Evolutionary conservation across 495 filamentous ascomycete species (phyloP).

Genomic region (Polyplosphaeria fusca): DNA sequence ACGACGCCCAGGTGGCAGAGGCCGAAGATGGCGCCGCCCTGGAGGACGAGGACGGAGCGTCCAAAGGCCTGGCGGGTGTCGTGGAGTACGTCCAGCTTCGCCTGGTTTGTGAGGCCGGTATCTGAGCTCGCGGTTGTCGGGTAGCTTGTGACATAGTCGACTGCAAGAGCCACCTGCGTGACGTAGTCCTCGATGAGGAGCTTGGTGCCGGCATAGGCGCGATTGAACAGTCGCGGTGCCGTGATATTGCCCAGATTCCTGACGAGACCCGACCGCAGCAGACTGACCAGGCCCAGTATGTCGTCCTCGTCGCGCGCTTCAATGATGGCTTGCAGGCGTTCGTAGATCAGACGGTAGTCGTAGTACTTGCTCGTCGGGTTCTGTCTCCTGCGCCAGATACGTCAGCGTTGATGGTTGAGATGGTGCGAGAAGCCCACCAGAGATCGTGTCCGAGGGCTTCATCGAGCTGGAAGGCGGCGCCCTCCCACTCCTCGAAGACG

Average conservation of each 20-base stretch:
- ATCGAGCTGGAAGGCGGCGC: constrained; percentile 74
- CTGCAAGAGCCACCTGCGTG: constrained; percentile 72
- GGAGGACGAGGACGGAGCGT: constrained; percentile 77
- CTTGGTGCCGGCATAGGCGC: constrained; percentile 86
- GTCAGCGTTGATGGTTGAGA: background rate
- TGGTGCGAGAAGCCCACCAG: constrained; percentile 54
- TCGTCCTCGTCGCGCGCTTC: constrained; percentile 74
- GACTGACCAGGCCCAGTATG: constrained; percentile 68
- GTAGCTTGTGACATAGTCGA: constrained; percentile 71
- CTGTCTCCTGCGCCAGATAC: constrained; percentile 54
- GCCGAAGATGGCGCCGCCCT: constrained; percentile 90
- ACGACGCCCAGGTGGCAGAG: constrained; percentile 89
- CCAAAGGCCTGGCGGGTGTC: constrained; percentile 91
- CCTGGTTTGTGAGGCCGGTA: constrained; percentile 69
- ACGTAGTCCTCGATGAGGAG: constrained; percentile 89
- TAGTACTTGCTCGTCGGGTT: constrained; percentile 79
- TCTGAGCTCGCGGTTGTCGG: constrained; percentile 57
- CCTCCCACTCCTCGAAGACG: constrained; percentile 80
- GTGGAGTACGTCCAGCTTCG: constrained; percentile 82
- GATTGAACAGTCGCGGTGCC: constrained; percentile 75
- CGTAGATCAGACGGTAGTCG: constrained; percentile 82
- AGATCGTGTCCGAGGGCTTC: constrained; percentile 72
- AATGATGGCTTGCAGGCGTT: constrained; percentile 68
- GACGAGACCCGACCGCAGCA: constrained; percentile 81
- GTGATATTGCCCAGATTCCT: constrained; percentile 91